Evolutionary conservation across 306 rosid species (phyloP), one percentile per base, ranked within the genome.

Genomic region (Quercus rubra): DNA sequence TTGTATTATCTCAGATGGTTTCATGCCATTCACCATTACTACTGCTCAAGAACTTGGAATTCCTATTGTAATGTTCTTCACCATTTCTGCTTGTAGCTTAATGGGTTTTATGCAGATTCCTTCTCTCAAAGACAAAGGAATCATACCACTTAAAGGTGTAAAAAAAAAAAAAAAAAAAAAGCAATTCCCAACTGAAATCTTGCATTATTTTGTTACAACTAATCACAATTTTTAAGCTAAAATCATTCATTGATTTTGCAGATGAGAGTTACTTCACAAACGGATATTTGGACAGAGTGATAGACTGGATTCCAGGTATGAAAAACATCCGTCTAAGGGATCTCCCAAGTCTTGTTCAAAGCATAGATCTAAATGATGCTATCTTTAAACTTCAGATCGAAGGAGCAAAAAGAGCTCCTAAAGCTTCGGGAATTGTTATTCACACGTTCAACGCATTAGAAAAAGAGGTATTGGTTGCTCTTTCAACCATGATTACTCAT

Each of bases 221-320:
- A 8, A 25, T 49, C 4, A 15, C 5, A 5, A 23, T 52, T 54
- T 19, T 43, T 5, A 13, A 6, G 1, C 35, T 33, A 6, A 28
- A 64, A 64, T 38, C 4, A 3, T 19, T 8, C 0, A 31, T 67
- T 67, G 4, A 20, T 77, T 49, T 38, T 55, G 75, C 69, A 77
- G 75, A 69, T 70, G 81, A 77, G 43, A 77, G 49, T 3, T 69
- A 30, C 18, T 6, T 77, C 12, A 69, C 81, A 55, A 77, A 78
- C 56, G 76, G 81, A 14, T 70, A 55, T 41, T n/a, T 78, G 14
- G 70, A 78, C 61, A 25, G 11, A 28, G 28, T 78, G 19, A 5
- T 78, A 23, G 75, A 78, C 15, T 70, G 81, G 81, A 58, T 78
- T 70, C 76, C 81, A 17, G 59, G 70, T 25, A 70, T 70, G 59